Percentiles rank a stretch among this genome's conserved stretches.
phyloP scores from a whole-genome alignment of 192 early-diverging fungal species.

The Mortierella claussenii region DNA sequence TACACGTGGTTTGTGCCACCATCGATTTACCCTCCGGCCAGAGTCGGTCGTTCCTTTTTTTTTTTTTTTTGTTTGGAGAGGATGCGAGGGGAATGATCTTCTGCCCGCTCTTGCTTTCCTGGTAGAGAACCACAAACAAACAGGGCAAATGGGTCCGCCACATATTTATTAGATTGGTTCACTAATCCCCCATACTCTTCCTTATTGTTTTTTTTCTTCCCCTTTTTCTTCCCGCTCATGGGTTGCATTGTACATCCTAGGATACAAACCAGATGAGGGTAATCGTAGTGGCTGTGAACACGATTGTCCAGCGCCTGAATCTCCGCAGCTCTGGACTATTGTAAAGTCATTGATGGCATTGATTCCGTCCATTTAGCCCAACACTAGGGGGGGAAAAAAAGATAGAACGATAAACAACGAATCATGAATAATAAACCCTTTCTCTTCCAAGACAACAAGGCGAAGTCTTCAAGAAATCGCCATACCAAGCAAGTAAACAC shows the following conservation, averaged over 20 bases:
- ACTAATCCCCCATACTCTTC: constrained; percentile 6
- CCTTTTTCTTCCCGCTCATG: not conserved
- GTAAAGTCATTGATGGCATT: constrained; percentile 9
- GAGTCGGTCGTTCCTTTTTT: too few species aligned
- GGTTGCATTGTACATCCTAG: constrained; percentile 21
- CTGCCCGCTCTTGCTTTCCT: too few species aligned
- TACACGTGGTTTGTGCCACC: constrained; percentile 50
- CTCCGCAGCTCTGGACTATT: constrained; percentile 57
- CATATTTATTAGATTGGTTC: too few species aligned
- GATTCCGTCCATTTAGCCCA: too few species aligned
- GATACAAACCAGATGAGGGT: constrained; percentile 63
- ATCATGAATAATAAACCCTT: too few species aligned
- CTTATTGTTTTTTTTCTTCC: not conserved
- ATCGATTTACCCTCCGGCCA: not conserved
- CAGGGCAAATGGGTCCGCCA: too few species aligned
- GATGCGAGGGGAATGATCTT: too few species aligned
- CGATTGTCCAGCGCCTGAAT: constrained; percentile 59
- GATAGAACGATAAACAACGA: not conserved
- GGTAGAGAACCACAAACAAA: too few species aligned
- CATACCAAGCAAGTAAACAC: too few species aligned
- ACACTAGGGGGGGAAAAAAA: not conserved
- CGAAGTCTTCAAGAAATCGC: too few species aligned
- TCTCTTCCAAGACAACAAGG: too few species aligned
- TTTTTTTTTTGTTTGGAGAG: not conserved
- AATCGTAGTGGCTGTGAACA: constrained; percentile 60